Conservation (phyloP, 345 rosid species). For the Lumnitzera racemosa region DNA sequence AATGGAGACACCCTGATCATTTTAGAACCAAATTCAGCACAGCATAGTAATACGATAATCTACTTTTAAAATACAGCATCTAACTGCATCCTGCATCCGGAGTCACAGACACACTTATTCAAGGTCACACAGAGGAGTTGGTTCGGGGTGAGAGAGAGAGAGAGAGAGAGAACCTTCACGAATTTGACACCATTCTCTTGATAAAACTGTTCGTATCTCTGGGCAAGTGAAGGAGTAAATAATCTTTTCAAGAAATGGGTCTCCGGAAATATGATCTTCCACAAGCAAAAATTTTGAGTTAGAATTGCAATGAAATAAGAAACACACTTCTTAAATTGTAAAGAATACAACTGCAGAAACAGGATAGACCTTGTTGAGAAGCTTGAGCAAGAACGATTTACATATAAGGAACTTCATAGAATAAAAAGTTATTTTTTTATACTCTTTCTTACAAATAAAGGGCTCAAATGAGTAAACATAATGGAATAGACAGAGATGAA, state of each 20-base stretch:
- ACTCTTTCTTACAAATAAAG: too few relatives aligned
- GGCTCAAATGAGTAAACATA: too few relatives aligned
- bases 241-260: conserved; percentile 78
- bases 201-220: conserved; percentile 74
- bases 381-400: too few relatives aligned
- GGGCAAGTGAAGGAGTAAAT: conserved; percentile 90
- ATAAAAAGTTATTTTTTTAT: too few relatives aligned
- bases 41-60: not conserved
- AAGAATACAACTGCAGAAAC: too few relatives aligned
- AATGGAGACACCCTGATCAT: conserved; percentile 63
- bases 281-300: conserved; percentile 5
- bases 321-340: too few relatives aligned
- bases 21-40: not conserved
- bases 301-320: not conserved
- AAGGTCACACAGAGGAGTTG: not conserved
- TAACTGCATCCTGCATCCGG: too few relatives aligned
- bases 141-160: conserved; percentile 1
- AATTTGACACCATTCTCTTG: conserved; percentile 75
- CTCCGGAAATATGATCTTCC: conserved; percentile 75
- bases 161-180: conserved; percentile 39
- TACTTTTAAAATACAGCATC: too few relatives aligned
- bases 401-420: too few relatives aligned
- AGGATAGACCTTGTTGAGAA: too few relatives aligned
- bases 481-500: too few relatives aligned
- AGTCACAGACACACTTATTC: too few relatives aligned